These are phyloP conservation scores for Paramecium biaurelia DNA, from an alignment of 73 alveolate genomes.

Conservation along the genomic window DNA sequence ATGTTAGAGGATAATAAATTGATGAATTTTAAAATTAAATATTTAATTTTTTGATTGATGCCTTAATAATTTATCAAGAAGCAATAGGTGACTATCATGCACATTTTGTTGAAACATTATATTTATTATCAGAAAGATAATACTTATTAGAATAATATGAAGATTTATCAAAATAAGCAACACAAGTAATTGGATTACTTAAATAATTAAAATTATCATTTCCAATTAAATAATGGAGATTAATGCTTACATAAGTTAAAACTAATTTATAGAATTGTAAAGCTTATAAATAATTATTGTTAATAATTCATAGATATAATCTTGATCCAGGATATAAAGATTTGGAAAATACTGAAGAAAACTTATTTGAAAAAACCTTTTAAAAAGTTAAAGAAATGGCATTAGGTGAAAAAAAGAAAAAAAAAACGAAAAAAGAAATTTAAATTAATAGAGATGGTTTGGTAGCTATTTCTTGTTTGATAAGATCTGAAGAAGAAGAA, in stretches of 20 bases:
- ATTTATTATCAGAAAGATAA: neutral
- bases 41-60: neutral
- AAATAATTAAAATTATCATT: neutral
- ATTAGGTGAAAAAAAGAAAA: neutral
- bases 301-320: neutral
- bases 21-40: neutral
- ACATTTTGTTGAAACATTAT: neutral
- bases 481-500: neutral
- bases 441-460: neutral
- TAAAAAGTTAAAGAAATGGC: neutral
- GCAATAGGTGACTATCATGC: conserved; percentile 15
- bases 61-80: neutral
- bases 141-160: neutral
- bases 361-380: neutral
- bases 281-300: neutral
- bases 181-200: neutral
- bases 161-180: neutral
- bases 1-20: neutral
- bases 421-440: neutral
- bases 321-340: neutral
- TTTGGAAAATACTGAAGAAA: neutral
- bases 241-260: neutral
- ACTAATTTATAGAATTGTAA: neutral
- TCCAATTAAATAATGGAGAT: neutral
- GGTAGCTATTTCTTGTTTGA: neutral